Evolutionary conservation across 1,284 basidiomycete genomes (phyloP), one percentile per base, ranked within the genome.

Genomic region (Tilletia setariae): DNA sequence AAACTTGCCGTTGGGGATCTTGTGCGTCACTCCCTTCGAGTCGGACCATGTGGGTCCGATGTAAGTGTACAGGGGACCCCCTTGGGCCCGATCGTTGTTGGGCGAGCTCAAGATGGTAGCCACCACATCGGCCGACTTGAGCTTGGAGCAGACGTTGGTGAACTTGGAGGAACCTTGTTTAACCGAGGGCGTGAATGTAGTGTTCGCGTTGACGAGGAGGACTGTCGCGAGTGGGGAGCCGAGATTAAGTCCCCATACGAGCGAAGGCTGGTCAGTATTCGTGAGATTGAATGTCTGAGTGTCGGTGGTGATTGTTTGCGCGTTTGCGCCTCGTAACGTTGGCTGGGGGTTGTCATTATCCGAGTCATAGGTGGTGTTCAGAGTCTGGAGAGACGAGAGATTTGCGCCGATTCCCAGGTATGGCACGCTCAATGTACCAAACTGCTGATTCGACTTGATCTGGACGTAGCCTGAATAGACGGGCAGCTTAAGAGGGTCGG

Each of bases 1-100:
- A 82, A 90, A 90, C 7, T 81, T 77, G 3, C 90, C 89, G 70
- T 87, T 87, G 1, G 87, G 85, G 28, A 90, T 23, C n/a, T n/a
- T 23, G 13, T 23, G 21, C 13, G 16, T 28, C n/a, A 53, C 51
- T 15, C 51, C 51, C 15, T 53, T n/a, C 51, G 51, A 21, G 28
- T 53, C 51, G 23, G 51, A 25, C 21, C 28, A 53, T 15, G 21
- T n/a, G n/a, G 51, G 28, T 13, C 21, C n/a, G 21, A 53, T 53
- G 21, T 7, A 53, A 0, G 21, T 13, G 11, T 53, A 53, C 2
- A 1, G 8, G 2, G 51, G 11, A 28, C 28, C 51, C 15, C 51
- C 51, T 7, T 7, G 21, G 23, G 2, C 3, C 3, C 51, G 51
- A 15, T 53, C 51, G 3, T 25, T 21, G 1, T 25, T 21, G 23